A percentile compares a stretch with the other conserved stretches of the same genome.
Evolutionary conservation across 2,329 filamentous ascomycete genomes (phyloP).

Genomic region (Boeremia exigua): DNA sequence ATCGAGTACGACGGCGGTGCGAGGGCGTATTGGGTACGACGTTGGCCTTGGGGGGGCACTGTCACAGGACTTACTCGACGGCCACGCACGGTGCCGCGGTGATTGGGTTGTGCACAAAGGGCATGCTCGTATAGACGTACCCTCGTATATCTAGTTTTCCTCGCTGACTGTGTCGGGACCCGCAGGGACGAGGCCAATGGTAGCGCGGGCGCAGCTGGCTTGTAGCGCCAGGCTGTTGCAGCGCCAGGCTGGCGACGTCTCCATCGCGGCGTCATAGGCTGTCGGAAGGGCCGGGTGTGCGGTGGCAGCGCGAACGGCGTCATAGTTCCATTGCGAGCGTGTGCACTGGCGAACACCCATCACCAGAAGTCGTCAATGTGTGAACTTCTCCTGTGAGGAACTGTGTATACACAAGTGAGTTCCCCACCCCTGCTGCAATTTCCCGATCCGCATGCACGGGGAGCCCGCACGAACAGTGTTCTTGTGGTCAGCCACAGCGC

Average conservation of each 20-base stretch:
- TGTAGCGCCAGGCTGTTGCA: slow-evolving; percentile 11
- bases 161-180: slow-evolving; percentile 1
- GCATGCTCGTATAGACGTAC: no score
- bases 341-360: no score
- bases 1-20: neutral
- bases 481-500: slow-evolving; percentile 9
- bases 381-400: no score
- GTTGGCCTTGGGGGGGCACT: no score
- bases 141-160: slow-evolving; percentile 6
- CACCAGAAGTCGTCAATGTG: no score
- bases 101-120: no score
- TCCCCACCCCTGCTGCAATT: no score
- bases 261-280: slow-evolving; percentile 15
- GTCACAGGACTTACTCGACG: no score
- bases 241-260: no score
- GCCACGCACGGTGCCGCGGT: no score
- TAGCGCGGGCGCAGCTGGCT: neutral
- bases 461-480: neutral
- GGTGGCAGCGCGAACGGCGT: neutral
- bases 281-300: slow-evolving; percentile 5
- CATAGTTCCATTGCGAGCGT: neutral
- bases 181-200: slow-evolving; percentile 4
- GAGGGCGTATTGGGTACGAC: neutral
- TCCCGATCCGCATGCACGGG: no score
- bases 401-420: no score